A percentile compares a stretch with the other conserved stretches of the same genome.
Conservation (phyloP, 139 green algal species). For the Picochlorum sp. region DNA sequence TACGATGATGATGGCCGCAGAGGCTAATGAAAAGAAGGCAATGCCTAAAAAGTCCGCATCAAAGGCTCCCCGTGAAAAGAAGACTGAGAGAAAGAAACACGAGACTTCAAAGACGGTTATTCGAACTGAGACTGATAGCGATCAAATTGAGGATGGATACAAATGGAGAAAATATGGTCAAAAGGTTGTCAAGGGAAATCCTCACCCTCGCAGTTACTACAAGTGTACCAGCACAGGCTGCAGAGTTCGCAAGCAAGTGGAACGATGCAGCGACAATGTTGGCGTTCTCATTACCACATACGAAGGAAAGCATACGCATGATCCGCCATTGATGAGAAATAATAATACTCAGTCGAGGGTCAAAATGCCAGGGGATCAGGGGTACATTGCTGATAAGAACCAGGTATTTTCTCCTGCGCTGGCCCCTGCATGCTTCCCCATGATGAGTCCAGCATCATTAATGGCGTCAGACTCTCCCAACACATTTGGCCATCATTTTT, state of each 20-base stretch:
- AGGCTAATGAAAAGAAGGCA: constrained; percentile 16
- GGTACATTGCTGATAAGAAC: background rate
- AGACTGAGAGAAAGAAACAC: background rate
- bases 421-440: background rate
- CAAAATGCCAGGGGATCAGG: background rate
- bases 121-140: constrained; percentile 27
- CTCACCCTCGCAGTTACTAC: constrained; percentile 86
- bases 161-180: constrained; percentile 89
- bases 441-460: too few species aligned
- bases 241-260: constrained; percentile 80
- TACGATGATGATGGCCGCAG: background rate
- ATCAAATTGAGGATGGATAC: constrained; percentile 51
- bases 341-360: constrained; percentile 1
- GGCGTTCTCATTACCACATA: constrained; percentile 64
- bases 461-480: too few species aligned
- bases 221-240: constrained; percentile 85
- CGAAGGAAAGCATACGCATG: constrained; percentile 66
- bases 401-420: constrained; percentile 4
- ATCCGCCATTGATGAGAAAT: constrained; percentile 17
- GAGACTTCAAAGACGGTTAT: constrained; percentile 17
- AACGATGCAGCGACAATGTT: constrained; percentile 42
- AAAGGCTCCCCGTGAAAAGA: background rate
- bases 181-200: constrained; percentile 87
- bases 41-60: background rate
- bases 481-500: too few species aligned